Conservation (phyloP, 1,139 yeast species). For the Taiozyma sp. region DNA sequence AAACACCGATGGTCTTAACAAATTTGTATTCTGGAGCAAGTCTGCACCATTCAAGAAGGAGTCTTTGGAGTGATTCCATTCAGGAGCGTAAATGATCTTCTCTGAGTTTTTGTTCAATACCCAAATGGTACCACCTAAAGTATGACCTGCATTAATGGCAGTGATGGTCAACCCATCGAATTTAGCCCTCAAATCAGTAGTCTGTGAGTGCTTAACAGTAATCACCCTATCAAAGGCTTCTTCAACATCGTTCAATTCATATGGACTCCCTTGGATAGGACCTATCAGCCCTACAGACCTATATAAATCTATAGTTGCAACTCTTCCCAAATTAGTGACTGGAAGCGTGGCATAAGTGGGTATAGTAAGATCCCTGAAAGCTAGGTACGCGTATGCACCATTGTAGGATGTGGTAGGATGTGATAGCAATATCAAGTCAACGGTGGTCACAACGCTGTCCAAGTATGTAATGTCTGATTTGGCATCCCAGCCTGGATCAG, state of each 20-base stretch:
- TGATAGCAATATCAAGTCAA: constrained; percentile 71
- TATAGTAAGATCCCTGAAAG: constrained; percentile 64
- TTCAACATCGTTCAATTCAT: constrained; percentile 77
- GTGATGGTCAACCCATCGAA: constrained; percentile 66
- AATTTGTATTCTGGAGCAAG: constrained; percentile 55
- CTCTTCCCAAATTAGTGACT: constrained; percentile 79
- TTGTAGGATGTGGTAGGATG: constrained; percentile 81
- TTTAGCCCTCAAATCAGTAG: constrained; percentile 49
- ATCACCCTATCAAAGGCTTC: constrained; percentile 67
- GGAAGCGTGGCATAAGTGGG: constrained; percentile 90
- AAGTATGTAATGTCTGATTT: constrained; percentile 36
- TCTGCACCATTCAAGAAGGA: constrained; percentile 81
- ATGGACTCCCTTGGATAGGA: constrained; percentile 54
- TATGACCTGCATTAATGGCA: constrained; percentile 89
- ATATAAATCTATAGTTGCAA: constrained; percentile 78
- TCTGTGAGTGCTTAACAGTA: constrained; percentile 76
- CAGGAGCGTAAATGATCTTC: constrained; percentile 79
- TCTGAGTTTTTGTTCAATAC: constrained; percentile 69
- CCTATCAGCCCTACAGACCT: constrained; percentile 72
- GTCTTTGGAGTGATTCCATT: constrained; percentile 94
- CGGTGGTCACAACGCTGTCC: constrained; percentile 42
- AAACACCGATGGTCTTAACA: constrained; percentile 78
- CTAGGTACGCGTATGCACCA: constrained; percentile 75
- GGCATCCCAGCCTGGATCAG: constrained; percentile 78
- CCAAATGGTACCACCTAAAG: constrained; percentile 88